These are phyloP conservation scores for Stachybotrys echinatus DNA, from an alignment of 2,329 filamentous ascomycete genomes.

Conservation along the genomic window DNA sequence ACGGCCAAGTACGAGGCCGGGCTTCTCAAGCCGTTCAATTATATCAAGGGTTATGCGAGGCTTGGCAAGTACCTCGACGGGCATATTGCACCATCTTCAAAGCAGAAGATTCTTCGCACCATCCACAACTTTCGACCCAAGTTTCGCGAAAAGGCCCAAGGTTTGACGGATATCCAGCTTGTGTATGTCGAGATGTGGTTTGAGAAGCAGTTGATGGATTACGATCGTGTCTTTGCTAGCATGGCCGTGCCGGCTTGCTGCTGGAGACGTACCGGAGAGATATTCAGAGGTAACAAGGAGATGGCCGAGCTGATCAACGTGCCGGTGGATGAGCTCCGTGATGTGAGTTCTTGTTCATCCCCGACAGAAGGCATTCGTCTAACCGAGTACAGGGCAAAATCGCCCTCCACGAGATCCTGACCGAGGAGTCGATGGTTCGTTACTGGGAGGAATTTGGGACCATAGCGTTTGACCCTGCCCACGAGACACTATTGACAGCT, in stretches of 20 bases:
- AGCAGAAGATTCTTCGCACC: constrained; percentile 87
- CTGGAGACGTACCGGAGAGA: constrained; percentile 94
- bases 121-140: constrained; percentile 91
- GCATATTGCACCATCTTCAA: constrained; percentile 74
- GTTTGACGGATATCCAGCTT: constrained; percentile 86
- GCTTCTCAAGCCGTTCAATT: constrained; percentile 94
- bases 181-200: constrained; percentile 99
- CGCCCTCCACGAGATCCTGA: constrained; percentile 90
- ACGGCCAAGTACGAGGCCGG: constrained; percentile 96
- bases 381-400: constrained; percentile 68
- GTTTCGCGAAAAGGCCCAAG: constrained; percentile 91
- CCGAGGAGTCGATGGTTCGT: constrained; percentile 88
- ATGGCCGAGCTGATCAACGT: constrained; percentile 97
- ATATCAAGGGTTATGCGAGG: constrained; percentile 90
- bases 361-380: neutral
- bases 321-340: constrained; percentile 82
- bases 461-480: constrained; percentile 89
- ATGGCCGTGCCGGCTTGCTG: constrained; percentile 98
- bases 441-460: constrained; percentile 99
- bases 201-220: constrained; percentile 92
- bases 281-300: constrained; percentile 95
- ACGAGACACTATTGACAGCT: constrained; percentile 92
- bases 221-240: constrained; percentile 95
- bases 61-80: constrained; percentile 88
- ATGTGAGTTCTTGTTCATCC: constrained; percentile 54